Evolutionary conservation across 345 rosid genomes (phyloP), one percentile per base, ranked within the genome.

Genomic region (Syzygium aqueum): DNA sequence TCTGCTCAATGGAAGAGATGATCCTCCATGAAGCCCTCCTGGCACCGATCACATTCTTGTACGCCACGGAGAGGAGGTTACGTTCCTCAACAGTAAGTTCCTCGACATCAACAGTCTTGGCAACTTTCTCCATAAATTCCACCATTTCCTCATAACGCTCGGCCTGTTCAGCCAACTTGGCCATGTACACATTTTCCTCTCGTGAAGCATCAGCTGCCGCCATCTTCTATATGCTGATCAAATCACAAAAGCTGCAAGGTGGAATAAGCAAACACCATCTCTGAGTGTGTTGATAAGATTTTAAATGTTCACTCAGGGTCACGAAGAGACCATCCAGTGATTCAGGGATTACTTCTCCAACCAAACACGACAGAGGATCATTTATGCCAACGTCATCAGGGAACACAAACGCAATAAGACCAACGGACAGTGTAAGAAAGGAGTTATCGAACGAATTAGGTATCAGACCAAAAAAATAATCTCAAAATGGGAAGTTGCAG

Each of bases 21-120:
- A 97, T 97, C 92, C 99, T 96, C 99, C 99, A 97, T 13, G 99
- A 96, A 90, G 99, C 99, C 90, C 99, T 95, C 91, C 99, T 94
- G 25, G 98, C 98, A n/a, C 99, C 99, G 85, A 96, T 96, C 56
- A 97, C 99, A 89, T 95, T 97, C 94, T 97, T 97, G 94, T 96
- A 97, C 54, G 99, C 99, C 67, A 97, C 98, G 56, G 99, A 97
- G 57, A 97, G 97, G 78, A 97, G 96, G 89, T 97, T 97, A 89
- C 98, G 94, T 91, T 97, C 99, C 93, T 97, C 99, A 46, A 97
- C 97, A 1, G 99, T 93, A 53, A 97, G 92, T 92, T 96, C 99
- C 95, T 94, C 99, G 17, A 90, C 92, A 82, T 95, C 97, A 5
- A 92, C 97, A 0, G 97, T 92, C 93, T 96, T 97, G 27, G 93